These are phyloP conservation scores for Hapsidospora chrysogenum DNA, from an alignment of 495 filamentous ascomycete genomes.

Conservation along the genomic window DNA sequence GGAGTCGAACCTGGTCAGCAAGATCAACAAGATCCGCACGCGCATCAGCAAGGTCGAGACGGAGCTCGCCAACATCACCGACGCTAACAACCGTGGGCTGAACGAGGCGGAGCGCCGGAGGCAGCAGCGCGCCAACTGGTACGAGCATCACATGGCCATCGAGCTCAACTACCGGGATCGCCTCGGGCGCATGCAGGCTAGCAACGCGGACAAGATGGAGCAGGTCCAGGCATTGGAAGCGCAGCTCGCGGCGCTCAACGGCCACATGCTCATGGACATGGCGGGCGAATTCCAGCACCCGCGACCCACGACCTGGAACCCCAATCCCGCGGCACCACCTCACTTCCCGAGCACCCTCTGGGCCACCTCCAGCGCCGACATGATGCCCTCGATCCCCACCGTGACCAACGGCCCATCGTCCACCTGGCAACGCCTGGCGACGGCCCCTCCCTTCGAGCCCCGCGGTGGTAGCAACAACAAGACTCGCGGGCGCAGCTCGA, in stretches of 20 bases:
- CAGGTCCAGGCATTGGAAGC: constrained; percentile 21
- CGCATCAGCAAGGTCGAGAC: constrained; percentile 62
- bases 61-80: constrained; percentile 60
- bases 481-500: constrained; percentile 40
- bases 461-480: constrained; percentile 9
- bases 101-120: constrained; percentile 58
- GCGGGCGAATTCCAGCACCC: constrained; percentile 3
- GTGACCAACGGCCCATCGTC: not conserved
- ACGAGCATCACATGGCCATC: constrained; percentile 43
- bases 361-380: not conserved
- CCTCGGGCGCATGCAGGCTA: constrained; percentile 15
- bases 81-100: constrained; percentile 57
- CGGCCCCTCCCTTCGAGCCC: not conserved
- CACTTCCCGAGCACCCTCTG: not conserved
- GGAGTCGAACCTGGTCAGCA: constrained; percentile 45
- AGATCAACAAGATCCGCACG: constrained; percentile 59
- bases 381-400: not conserved
- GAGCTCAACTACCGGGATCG: constrained; percentile 28
- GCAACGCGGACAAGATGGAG: constrained; percentile 23
- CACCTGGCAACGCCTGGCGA: not conserved
- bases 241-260: constrained; percentile 20
- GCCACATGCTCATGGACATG: constrained; percentile 11
- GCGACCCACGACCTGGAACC: not conserved
- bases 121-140: constrained; percentile 46
- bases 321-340: constrained; percentile 2